These are phyloP conservation scores for Apocynum venetum DNA, from an alignment of 257 asterid genomes.

Conservation along the genomic window DNA sequence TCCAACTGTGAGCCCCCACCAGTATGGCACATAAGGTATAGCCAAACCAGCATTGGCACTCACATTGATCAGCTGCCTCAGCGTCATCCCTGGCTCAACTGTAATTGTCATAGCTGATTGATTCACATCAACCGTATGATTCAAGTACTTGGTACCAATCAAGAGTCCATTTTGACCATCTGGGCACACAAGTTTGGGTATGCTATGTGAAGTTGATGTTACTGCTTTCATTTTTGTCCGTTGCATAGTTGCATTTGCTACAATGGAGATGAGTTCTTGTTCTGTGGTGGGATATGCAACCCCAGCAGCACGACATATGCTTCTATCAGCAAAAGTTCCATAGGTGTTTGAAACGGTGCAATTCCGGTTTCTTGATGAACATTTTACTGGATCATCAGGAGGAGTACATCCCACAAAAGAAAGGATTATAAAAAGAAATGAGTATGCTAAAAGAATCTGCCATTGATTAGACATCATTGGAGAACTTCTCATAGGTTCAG, in stretches of 20 bases:
- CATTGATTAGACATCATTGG: too few relatives aligned
- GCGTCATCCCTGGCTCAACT: slow-evolving; percentile 19
- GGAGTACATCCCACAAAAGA: slow-evolving; percentile 14
- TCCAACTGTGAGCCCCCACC: slow-evolving; percentile 32
- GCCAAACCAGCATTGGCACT: slow-evolving; percentile 17
- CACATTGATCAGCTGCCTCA: slow-evolving; percentile 14
- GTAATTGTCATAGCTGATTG: slow-evolving; percentile 10
- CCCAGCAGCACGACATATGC: slow-evolving; percentile 23
- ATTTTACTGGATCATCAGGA: slow-evolving; percentile 30
- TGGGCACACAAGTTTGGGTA: slow-evolving; percentile 17
- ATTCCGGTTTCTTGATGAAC: slow-evolving; percentile 14
- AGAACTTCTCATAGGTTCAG: too few relatives aligned
- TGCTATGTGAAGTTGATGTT: slow-evolving; percentile 21
- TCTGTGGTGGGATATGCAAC: slow-evolving; percentile 25
- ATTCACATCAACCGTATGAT: not conserved
- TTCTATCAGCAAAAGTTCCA: slow-evolving; percentile 26
- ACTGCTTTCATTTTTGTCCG: slow-evolving; percentile 31
- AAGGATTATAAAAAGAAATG: not conserved
- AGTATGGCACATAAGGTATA: slow-evolving; percentile 24
- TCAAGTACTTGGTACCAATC: slow-evolving; percentile 22
- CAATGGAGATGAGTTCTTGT: slow-evolving; percentile 19
- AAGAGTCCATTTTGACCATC: slow-evolving; percentile 19
- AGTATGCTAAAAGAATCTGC: too few relatives aligned
- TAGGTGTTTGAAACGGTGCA: slow-evolving; percentile 33
- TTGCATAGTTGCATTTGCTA: slow-evolving; percentile 22